Base-by-base conservation (phyloP, 73 alveolate species). In the Stentor roeselii region DNA sequence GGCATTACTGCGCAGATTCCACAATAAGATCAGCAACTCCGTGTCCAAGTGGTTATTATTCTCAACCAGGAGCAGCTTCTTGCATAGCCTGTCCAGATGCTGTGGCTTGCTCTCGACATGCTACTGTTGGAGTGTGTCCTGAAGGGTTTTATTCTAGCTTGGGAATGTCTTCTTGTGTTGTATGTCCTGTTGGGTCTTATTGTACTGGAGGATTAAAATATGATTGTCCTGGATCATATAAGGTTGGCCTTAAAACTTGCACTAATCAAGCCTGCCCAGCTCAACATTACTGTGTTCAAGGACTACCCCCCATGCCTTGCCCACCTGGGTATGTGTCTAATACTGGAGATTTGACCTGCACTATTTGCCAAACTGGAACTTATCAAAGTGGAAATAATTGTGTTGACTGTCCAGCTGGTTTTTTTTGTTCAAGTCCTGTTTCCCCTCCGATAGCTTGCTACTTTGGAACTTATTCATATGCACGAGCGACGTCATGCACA, bases 381-480 rank as follows among this genome's bases (percentile, higher is more conserved):
- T 92, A 88, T 15, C 89, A 89, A 61, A n/a, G n/a, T 76, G 60
- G 30, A 0, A 14, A 38, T 76, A 76, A 31, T 36, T 77, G 84
- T 1, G 14, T 34, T 80, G 21, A 38, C 30, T 91, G 96, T 82
- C 90, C 92, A 0, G 42, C 83, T 30, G 96, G 96, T 2, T 59
- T 60, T 36, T 91, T 84, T 50, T 91, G 96, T 84, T 93, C 96
- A 4, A 75, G 82, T 21, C 86, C 76, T 67, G 75, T 90, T 59
- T 78, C 82, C 31, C 39, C 41, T 3, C 90, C 91, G 3, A 74
- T 61, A 60, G 89, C 87, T 15, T 90, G 95, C 60, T 89, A 90
- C 14, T 38, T 38, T 15, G 95, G 95, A 3, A 83, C 89, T 0
- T 90, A 83, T 76, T 21, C 61, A 42, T 15, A 4, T 42, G 61